phyloP scores from a whole-genome alignment of 2,329 filamentous ascomycete genomes.

The Malbranchea zuffiana region DNA sequence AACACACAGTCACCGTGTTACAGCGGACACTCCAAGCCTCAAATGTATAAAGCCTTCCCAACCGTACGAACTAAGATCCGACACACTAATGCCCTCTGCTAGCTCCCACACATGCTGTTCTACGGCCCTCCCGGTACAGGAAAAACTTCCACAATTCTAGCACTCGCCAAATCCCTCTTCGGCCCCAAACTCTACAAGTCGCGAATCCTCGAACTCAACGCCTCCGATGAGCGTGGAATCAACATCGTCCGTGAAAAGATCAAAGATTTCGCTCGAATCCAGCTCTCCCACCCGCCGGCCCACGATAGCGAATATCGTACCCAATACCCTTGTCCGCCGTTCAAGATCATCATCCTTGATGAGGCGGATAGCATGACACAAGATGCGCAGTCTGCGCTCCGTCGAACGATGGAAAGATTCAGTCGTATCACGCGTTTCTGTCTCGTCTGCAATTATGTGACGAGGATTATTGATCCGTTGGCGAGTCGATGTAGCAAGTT shows the following conservation, averaged over 20 bases:
- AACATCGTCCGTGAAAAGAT: slow-evolving; percentile 95
- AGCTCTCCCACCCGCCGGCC: slow-evolving; percentile 69
- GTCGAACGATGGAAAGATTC: slow-evolving; percentile 97
- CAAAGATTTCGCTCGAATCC: slow-evolving; percentile 94
- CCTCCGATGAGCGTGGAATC: slow-evolving; percentile 96
- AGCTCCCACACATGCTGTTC: slow-evolving; percentile 98
- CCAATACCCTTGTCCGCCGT: slow-evolving; percentile 85
- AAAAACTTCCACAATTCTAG: slow-evolving; percentile 95
- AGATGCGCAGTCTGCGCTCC: slow-evolving; percentile 84
- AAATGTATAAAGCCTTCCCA: slow-evolving; percentile 47
- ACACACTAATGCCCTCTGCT: slow-evolving; percentile 15
- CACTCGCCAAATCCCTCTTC: slow-evolving; percentile 93
- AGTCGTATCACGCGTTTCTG: slow-evolving; percentile 94
- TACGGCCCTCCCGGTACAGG: slow-evolving; percentile 95
- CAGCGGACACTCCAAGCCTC: slow-evolving; percentile 87
- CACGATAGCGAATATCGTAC: slow-evolving; percentile 52
- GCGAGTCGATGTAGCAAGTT: slow-evolving; percentile 94
- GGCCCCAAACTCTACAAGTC: slow-evolving; percentile 86
- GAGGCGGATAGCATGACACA: slow-evolving; percentile 99
- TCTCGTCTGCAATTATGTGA: slow-evolving; percentile 97
- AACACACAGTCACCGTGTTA: slow-evolving; percentile 89
- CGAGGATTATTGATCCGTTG: slow-evolving; percentile 90
- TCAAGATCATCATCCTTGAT: slow-evolving; percentile 97
- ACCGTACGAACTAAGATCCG: background rate
- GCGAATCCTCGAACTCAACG: slow-evolving; percentile 96